Evolutionary conservation across 371 early-diverging fungal genomes (phyloP), one percentile per base, ranked within the genome.

Genomic region (Mortierella sp.): DNA sequence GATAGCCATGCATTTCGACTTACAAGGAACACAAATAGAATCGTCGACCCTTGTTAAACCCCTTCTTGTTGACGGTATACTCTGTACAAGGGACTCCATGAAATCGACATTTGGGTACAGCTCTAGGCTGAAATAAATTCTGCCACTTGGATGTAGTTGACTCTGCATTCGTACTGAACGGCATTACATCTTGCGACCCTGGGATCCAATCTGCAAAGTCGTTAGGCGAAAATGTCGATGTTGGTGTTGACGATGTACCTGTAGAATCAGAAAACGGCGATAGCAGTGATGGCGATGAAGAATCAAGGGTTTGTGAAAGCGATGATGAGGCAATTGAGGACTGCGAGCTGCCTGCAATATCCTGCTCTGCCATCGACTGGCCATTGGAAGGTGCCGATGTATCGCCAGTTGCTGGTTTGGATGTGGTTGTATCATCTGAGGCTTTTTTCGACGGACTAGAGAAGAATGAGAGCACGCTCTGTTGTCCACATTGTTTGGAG

Each of bases 1-100:
- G 51, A 1, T 14, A 59, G 14, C 12, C 26, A 35, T 37, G 18
- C 35, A 49, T 5, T 52, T 73, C 14, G 32, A 87, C 86, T 55
- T 88, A 89, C 86, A 90, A 74, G 10, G 91, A 88, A 66, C 95
- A 95, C 9, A 91, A 74, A 72, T 88, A 95, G 75, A 95, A 95
- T 24, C 73, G 68, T 6, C 93, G 85, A 1, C 94, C 94, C 32
- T 92, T 87, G 78, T 94, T 95, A 1, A 90, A 89, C 0, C 94
- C 94, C 35, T 89, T 85, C 73, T 94, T 94, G 71, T 88, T 90
- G 24, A 93, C 94, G 0, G 80, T 88, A 52, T 80, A 86, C 71
- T 91, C 90, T 64, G 89, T 88, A n/a, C 92, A 90, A 8, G 88
- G 86, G 67, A 87, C 89, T n/a, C 87, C 84, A 77, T 95, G 95